Percentiles rank a stretch among this genome's conserved stretches.
Conservation (phyloP, 148 eudicot species). For the Rhododendron vialii region DNA sequence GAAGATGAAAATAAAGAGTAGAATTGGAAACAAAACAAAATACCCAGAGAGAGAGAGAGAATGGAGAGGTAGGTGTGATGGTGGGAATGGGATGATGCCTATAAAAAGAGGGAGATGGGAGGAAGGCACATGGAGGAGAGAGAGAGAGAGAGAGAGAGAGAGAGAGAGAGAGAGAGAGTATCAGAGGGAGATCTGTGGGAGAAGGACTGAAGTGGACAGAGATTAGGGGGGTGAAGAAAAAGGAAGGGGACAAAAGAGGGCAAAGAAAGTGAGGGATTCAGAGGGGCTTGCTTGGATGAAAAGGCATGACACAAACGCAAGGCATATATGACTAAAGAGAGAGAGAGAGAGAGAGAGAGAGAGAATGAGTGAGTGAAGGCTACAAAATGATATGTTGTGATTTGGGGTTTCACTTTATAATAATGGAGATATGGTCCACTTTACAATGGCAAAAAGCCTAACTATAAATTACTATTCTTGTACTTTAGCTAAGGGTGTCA, state of each 20-base stretch:
- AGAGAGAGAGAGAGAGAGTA: constrained; percentile 29
- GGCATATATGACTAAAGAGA: constrained; percentile 11
- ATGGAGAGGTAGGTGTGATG: background rate
- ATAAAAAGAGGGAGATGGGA: constrained; percentile 10
- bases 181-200: constrained; percentile 74
- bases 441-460: constrained; percentile 5
- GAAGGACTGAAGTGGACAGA: constrained; percentile 91
- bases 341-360: constrained; percentile 9
- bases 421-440: background rate
- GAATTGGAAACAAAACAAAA: background rate
- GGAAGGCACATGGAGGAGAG: constrained; percentile 43
- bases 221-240: constrained; percentile 32
- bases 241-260: constrained; percentile 89
- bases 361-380: constrained; percentile 28
- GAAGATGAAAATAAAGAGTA: constrained; percentile 9
- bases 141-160: constrained; percentile 9
- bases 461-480: background rate
- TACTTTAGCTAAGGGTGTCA: background rate
- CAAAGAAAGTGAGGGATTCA: constrained; percentile 43
- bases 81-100: constrained; percentile 14
- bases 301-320: constrained; percentile 35
- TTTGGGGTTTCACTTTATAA: constrained; percentile 4
- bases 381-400: constrained; percentile 5
- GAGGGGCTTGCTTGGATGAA: constrained; percentile 60
- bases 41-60: constrained; percentile 16